phyloP scores from a whole-genome alignment of 306 rosid genomes.

The Sindora glabra region DNA sequence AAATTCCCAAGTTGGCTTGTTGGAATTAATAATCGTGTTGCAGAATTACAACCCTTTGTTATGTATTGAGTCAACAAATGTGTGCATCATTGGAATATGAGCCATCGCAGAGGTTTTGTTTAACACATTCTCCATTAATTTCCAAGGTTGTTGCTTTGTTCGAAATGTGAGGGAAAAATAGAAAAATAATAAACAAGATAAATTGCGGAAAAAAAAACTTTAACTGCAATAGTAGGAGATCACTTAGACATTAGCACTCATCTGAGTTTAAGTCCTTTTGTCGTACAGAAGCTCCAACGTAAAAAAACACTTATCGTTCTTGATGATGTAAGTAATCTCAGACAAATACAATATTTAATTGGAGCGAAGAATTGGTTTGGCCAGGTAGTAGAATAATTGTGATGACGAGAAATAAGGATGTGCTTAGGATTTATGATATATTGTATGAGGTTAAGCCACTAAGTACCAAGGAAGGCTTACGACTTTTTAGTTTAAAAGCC shows the following conservation, averaged over 20 bases:
- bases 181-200: not conserved
- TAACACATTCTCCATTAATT: not conserved
- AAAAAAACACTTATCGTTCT: not conserved
- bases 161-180: not conserved
- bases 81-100: not conserved
- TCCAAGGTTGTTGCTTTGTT: not conserved
- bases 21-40: not conserved
- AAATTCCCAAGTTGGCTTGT: not conserved
- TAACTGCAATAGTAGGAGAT: not conserved
- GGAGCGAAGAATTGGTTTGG: not conserved
- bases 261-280: no score
- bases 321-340: not conserved
- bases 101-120: not conserved
- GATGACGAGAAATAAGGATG: constrained; percentile 3
- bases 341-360: not conserved
- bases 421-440: not conserved
- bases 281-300: not conserved
- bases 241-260: no score
- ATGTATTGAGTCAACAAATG: not conserved
- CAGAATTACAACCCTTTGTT: not conserved
- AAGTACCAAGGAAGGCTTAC: constrained; percentile 11
- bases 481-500: constrained; percentile 17
- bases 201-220: not conserved
- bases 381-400: constrained; percentile 3
- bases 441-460: constrained; percentile 10